phyloP scores from a whole-genome alignment of 768 basidiomycete genomes.

The Fomitopsis pulvina region DNA sequence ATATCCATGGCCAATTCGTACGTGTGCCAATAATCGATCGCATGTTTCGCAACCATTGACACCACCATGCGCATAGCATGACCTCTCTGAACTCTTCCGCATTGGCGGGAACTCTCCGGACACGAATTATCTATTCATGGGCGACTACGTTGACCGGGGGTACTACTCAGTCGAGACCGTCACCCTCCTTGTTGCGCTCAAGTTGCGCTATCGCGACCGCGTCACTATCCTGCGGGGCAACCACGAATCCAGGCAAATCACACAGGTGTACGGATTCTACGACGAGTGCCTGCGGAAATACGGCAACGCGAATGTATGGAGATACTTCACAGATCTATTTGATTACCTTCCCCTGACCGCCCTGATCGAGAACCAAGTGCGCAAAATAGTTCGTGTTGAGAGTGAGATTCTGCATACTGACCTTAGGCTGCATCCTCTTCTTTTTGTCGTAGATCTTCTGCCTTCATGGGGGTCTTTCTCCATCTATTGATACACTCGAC shows the following conservation, averaged over 20 bases:
- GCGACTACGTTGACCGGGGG: slow-evolving; percentile 98
- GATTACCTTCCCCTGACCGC: slow-evolving; percentile 97
- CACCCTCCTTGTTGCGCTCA: slow-evolving; percentile 92
- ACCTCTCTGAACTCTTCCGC: slow-evolving; percentile 96
- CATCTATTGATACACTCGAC: slow-evolving; percentile 99
- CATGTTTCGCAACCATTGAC: slow-evolving; percentile 5
- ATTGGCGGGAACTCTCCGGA: slow-evolving; percentile 98
- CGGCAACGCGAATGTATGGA: slow-evolving; percentile 99
- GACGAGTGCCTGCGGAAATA: slow-evolving; percentile 99
- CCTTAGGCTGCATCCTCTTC: not conserved
- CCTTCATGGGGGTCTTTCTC: slow-evolving; percentile 94
- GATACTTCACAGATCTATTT: slow-evolving; percentile 97
- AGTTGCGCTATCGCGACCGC: slow-evolving; percentile 95
- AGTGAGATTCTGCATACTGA: not conserved
- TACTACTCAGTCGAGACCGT: slow-evolving; percentile 99
- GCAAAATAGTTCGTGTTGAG: slow-evolving; percentile 23
- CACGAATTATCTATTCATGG: slow-evolving; percentile 99
- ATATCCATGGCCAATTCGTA: slow-evolving; percentile 99
- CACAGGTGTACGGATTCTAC: slow-evolving; percentile 99
- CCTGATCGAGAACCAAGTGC: slow-evolving; percentile 96
- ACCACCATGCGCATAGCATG: slow-evolving; percentile 57
- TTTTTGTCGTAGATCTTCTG: slow-evolving; percentile 80
- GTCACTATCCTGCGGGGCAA: slow-evolving; percentile 98
- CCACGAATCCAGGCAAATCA: slow-evolving; percentile 99
- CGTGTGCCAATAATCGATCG: slow-evolving; percentile 32